Percentiles rank a stretch among this genome's conserved stretches.
Conservation (phyloP, 805 yeast species). For the Cyberlindnera xylosilytica region DNA sequence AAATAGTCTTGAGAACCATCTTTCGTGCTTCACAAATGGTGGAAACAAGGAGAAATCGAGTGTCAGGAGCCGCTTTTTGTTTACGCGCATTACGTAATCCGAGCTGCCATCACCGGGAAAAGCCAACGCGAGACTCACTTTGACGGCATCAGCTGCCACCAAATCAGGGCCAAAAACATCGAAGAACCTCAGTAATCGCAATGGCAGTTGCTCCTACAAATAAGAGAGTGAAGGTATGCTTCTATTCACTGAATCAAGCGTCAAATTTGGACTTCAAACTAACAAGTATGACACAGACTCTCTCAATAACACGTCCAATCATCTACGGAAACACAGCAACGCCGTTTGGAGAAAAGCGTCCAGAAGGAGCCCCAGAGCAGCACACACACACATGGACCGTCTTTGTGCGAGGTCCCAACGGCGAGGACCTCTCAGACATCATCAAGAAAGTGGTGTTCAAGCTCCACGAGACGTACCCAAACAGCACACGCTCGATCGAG, state of each 20-base stretch:
- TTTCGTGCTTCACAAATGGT: neutral
- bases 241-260: no score
- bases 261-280: neutral
- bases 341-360: constrained; percentile 55
- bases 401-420: constrained; percentile 76
- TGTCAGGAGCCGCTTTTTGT: neutral
- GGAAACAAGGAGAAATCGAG: neutral
- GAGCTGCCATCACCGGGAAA: no score
- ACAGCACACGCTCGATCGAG: constrained; percentile 82
- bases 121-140: no score
- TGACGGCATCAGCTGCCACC: no score
- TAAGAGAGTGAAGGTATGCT: constrained; percentile 17
- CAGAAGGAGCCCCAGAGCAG: constrained; percentile 70
- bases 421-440: constrained; percentile 75
- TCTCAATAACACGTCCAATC: constrained; percentile 75
- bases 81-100: neutral
- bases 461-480: constrained; percentile 89
- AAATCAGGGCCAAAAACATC: no score
- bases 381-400: constrained; percentile 97
- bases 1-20: constrained; percentile 56
- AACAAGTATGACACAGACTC: constrained; percentile 35
- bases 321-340: constrained; percentile 78
- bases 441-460: constrained; percentile 92
- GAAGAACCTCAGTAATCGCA: no score
- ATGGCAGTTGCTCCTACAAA: constrained; percentile 17